Percentiles rank a stretch among this genome's conserved stretches.
Evolutionary conservation across 2,329 filamentous ascomycete genomes (phyloP).

Genomic region (Acephala macrosclerotiorum): DNA sequence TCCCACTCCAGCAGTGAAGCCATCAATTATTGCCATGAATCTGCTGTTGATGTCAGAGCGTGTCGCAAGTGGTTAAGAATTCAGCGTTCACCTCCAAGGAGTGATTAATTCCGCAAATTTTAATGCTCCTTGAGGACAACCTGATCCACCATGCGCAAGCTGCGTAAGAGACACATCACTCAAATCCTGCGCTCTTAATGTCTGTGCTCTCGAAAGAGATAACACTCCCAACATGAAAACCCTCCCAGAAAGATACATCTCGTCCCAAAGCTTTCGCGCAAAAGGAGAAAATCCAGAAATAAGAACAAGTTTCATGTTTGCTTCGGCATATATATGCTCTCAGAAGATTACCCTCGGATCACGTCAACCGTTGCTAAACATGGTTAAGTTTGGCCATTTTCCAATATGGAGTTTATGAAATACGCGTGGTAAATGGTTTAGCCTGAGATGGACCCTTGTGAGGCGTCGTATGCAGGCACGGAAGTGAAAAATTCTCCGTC

Average conservation of each 20-base stretch:
- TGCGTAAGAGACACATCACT: neutral
- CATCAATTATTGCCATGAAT: neutral
- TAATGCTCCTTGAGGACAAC: constrained; percentile 3
- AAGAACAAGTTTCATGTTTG: neutral
- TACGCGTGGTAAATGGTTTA: constrained; percentile 10
- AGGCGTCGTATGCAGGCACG: neutral
- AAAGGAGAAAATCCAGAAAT: neutral
- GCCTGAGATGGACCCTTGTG: neutral
- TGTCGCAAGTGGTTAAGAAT: neutral
- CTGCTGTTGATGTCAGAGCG: neutral
- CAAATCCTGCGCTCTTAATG: neutral
- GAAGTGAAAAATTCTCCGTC: neutral
- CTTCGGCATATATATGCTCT: constrained; percentile 3
- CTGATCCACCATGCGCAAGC: neutral
- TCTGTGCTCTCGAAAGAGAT: neutral
- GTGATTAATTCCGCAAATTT: neutral
- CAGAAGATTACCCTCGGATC: neutral
- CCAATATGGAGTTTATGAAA: neutral
- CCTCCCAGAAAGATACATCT: neutral
- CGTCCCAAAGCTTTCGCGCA: neutral
- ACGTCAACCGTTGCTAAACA: neutral
- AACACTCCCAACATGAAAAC: neutral
- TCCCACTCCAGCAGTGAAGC: constrained; percentile 4
- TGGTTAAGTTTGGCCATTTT: neutral
- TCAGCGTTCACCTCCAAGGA: neutral